These are phyloP conservation scores for Discostella stelligeroides DNA, from an alignment of 108 stramenopile genomes.

Conservation along the genomic window DNA sequence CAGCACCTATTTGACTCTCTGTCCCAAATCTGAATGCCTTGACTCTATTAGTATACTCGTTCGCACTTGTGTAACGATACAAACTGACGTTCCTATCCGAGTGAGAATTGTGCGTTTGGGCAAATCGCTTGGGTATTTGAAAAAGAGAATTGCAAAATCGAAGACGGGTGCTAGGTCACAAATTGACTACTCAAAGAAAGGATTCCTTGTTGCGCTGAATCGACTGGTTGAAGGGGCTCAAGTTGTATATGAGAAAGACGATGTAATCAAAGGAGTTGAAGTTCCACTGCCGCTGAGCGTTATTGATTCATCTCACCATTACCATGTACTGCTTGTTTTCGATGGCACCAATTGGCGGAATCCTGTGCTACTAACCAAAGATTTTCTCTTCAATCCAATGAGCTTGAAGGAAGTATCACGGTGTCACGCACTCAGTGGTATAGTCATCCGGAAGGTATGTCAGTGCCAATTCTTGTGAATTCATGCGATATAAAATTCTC, in stretches of 20 bases:
- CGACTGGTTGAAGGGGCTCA: slow-evolving; percentile 32
- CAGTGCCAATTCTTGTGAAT: not conserved
- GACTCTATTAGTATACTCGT: slow-evolving; percentile 27
- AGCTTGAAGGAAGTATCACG: slow-evolving; percentile 27
- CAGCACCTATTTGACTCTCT: slow-evolving; percentile 37
- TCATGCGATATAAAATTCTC: not conserved
- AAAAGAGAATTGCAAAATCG: too few species aligned
- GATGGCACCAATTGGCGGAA: slow-evolving; percentile 30
- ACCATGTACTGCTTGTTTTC: slow-evolving; percentile 32
- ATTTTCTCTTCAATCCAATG: slow-evolving; percentile 49
- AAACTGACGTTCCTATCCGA: slow-evolving; percentile 34
- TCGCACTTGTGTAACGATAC: slow-evolving; percentile 33
- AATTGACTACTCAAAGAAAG: slow-evolving; percentile 40
- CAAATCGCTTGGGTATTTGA: slow-evolving; percentile 25
- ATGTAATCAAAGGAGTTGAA: slow-evolving; percentile 17
- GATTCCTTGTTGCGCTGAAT: slow-evolving; percentile 23
- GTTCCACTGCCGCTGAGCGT: slow-evolving; percentile 29
- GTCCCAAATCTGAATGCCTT: slow-evolving; percentile 31
- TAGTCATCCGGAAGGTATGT: slow-evolving; percentile 30
- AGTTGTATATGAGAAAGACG: slow-evolving; percentile 39
- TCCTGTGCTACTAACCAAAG: slow-evolving; percentile 39
- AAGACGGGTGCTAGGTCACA: slow-evolving; percentile 29
- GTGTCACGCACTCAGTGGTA: slow-evolving; percentile 42
- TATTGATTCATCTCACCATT: slow-evolving; percentile 35
- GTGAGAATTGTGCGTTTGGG: slow-evolving; percentile 37